A percentile compares a stretch with the other conserved stretches of the same genome.
These are phyloP conservation scores for Neonectria punicea DNA, from an alignment of 2,329 filamentous ascomycete genomes.

Conservation along the genomic window DNA sequence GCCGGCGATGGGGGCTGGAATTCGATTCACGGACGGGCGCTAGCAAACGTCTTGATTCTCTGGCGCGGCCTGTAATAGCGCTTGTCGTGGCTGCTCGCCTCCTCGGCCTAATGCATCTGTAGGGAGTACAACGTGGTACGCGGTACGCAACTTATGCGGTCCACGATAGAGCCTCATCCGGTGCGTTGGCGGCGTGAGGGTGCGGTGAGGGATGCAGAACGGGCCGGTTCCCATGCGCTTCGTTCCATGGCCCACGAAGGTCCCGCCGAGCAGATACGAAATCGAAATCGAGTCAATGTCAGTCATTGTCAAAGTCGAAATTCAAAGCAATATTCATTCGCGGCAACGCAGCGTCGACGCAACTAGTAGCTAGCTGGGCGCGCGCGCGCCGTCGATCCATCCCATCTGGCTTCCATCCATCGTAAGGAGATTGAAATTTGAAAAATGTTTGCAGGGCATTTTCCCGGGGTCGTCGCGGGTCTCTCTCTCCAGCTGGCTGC, in stretches of 20 bases:
- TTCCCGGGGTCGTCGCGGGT: neutral
- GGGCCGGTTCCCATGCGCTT: neutral
- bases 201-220: neutral
- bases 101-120: conserved; percentile 1
- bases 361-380: conserved; percentile 11
- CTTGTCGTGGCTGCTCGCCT: conserved; percentile 20
- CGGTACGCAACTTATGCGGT: neutral
- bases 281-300: neutral
- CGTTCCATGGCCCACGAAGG: neutral
- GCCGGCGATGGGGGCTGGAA: conserved; percentile 12
- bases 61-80: conserved; percentile 16
- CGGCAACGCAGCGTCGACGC: conserved; percentile 6
- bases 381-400: conserved; percentile 18
- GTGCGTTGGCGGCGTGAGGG: neutral
- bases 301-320: too few species aligned
- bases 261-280: conserved; percentile 5
- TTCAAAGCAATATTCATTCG: neutral
- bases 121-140: conserved; percentile 6
- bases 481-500: neutral
- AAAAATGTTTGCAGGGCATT: conserved; percentile 2
- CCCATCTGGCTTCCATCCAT: conserved; percentile 9
- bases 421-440: conserved; percentile 13
- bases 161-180: neutral
- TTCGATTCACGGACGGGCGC: conserved; percentile 15
- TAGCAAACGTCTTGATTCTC: conserved; percentile 21